Evolutionary conservation across 2,329 filamentous ascomycete species (phyloP), one percentile per base, ranked within the genome.

Genomic region (Beauveria australis): DNA sequence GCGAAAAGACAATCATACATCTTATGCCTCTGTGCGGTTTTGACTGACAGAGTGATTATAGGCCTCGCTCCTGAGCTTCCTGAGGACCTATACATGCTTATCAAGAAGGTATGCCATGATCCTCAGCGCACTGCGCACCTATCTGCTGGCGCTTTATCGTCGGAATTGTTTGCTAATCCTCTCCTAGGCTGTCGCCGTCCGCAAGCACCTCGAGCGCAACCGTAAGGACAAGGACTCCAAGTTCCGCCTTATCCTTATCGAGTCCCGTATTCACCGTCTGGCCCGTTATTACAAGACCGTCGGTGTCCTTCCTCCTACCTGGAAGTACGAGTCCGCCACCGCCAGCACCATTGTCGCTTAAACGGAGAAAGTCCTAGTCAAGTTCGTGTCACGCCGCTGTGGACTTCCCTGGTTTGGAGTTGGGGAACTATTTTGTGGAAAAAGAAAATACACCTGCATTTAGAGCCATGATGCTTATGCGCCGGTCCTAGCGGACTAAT

Each of bases 211-310:
- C 71, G 92, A 97, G 88, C 91, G 91, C 82, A 99, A 99, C 89
- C 93, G 94, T 82, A 99, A 99, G 88, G 94, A 99, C 87, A 96
- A 92, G 86, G 94, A 99, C 86, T 91, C 89, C 85, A 99, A 99
- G 87, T 99, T 99, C 91, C 93, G 94, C 77, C 91, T 99, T 69
- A 99, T 99, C 93, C 89, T 99, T 73, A 96, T 99, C 82, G 94
- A 99, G 87, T 97, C 94, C 78, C 91, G 95, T 82, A 97, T 99
- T 81, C 94, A 99, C 89, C 93, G 94, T 84, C 89, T 99, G 71
- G 94, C 92, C 76, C 89, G 94, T 72, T 97, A 97, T 89, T 99
- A 97, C 91, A 97, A 97, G 90, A 93, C 92, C 78, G 93, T 87
- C 75, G 85, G 85, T 77, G 84, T 88, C 74, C 83, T 88, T 65